Conservation (phyloP, 129 eudicot species). For the Flaveria trinervia region DNA sequence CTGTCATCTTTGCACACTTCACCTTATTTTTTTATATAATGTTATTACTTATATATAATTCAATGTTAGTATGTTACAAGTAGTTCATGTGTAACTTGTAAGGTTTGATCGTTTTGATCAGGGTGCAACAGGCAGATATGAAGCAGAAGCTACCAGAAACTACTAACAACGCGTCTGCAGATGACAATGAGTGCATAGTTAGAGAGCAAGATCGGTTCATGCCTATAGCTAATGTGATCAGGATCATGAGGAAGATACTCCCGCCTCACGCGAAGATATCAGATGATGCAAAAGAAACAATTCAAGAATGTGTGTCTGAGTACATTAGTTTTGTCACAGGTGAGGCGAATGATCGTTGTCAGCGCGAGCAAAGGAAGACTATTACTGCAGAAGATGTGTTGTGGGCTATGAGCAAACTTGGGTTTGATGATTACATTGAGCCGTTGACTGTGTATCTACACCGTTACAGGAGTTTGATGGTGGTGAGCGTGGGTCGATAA, state of each 20-base stretch:
- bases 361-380: conserved; percentile 94
- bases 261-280: conserved; percentile 90
- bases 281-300: conserved; percentile 89
- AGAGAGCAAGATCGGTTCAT: conserved; percentile 94
- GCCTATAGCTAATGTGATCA: conserved; percentile 93
- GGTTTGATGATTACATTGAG: conserved; percentile 93
- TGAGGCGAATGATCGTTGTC: conserved; percentile 93
- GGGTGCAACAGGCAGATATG: conserved; percentile 36
- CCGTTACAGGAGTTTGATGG: conserved; percentile 81
- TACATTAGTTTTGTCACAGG: conserved; percentile 94
- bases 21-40: neutral
- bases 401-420: conserved; percentile 96
- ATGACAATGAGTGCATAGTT: conserved; percentile 68
- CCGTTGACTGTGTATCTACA: conserved; percentile 81
- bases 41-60: too few relatives aligned
- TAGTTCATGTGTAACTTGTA: neutral
- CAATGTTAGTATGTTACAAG: too few relatives aligned
- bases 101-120: neutral
- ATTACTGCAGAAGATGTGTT: conserved; percentile 97
- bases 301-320: conserved; percentile 96
- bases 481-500: conserved; percentile 65
- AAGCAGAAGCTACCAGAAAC: conserved; percentile 44
- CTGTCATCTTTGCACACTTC: conserved; percentile 23
- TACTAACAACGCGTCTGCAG: conserved; percentile 35
- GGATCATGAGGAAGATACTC: conserved; percentile 85